Conservation (phyloP, 202 grass and related monocot genomes). For the Eragrostis tef region DNA sequence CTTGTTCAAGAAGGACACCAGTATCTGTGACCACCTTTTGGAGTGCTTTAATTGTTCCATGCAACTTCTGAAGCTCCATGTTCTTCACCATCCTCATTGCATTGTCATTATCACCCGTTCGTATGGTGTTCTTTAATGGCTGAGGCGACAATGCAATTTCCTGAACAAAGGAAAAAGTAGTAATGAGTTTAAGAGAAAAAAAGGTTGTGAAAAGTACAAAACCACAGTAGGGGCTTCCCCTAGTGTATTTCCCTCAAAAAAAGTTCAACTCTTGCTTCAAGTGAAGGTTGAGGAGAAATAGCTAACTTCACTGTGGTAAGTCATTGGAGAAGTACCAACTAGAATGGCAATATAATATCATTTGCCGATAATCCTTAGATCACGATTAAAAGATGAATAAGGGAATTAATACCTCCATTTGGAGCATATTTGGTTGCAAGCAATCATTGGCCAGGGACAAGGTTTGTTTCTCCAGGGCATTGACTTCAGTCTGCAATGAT, state of each 20-base stretch:
- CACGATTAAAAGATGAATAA: constrained; percentile 14
- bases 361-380: neutral
- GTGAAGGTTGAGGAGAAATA: constrained; percentile 25
- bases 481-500: constrained; percentile 66
- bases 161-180: constrained; percentile 44
- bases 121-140: constrained; percentile 39
- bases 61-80: constrained; percentile 70
- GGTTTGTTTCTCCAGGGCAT: constrained; percentile 62
- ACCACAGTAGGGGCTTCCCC: too few relatives aligned
- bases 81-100: constrained; percentile 43
- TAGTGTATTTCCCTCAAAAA: too few relatives aligned
- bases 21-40: constrained; percentile 74
- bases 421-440: constrained; percentile 61
- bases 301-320: neutral
- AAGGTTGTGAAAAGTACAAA: constrained; percentile 1
- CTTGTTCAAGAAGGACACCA: constrained; percentile 68
- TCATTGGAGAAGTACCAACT: neutral
- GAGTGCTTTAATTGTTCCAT: constrained; percentile 78
- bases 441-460: constrained; percentile 58
- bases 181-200: constrained; percentile 9
- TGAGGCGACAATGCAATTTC: constrained; percentile 50
- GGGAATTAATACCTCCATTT: constrained; percentile 60
- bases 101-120: constrained; percentile 46
- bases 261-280: constrained; percentile 10
- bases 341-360: constrained; percentile 5